Evolutionary conservation across 2,329 filamentous ascomycete species (phyloP).

Genomic region (Verruconis gallopava): DNA sequence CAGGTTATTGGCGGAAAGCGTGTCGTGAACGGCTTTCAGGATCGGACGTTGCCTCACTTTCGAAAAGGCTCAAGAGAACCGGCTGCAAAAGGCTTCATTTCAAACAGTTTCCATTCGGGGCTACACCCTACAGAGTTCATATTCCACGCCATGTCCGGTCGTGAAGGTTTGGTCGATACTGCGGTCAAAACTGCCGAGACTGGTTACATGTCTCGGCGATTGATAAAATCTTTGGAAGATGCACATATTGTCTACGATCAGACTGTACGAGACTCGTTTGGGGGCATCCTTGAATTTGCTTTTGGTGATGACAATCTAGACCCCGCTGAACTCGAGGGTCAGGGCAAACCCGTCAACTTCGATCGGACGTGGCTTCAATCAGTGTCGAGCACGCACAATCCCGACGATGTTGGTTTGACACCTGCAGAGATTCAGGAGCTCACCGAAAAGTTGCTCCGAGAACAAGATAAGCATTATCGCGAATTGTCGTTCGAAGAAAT

Average conservation of each 20-base stretch:
- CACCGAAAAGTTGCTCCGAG: neutral
- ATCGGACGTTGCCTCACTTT: constrained; percentile 88
- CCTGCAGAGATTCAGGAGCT: constrained; percentile 39
- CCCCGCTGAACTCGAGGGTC: constrained; percentile 94
- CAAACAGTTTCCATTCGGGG: constrained; percentile 93
- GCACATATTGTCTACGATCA: constrained; percentile 87
- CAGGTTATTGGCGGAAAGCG: constrained; percentile 92
- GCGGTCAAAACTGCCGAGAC: constrained; percentile 98
- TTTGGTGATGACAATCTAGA: constrained; percentile 94
- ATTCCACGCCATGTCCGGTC: constrained; percentile 95
- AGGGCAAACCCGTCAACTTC: constrained; percentile 84
- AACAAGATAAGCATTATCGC: neutral
- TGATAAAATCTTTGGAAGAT: constrained; percentile 98
- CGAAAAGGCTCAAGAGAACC: constrained; percentile 84
- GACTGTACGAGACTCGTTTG: constrained; percentile 82
- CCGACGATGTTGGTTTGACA: constrained; percentile 52
- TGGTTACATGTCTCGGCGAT: constrained; percentile 92
- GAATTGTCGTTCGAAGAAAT: neutral
- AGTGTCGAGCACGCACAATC: constrained; percentile 60
- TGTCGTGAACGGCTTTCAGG: constrained; percentile 92
- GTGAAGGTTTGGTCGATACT: constrained; percentile 97
- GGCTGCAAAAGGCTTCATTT: constrained; percentile 92
- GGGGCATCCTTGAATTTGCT: constrained; percentile 87
- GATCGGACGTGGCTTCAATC: constrained; percentile 78
- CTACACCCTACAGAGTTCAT: constrained; percentile 85